Evolutionary conservation across 164 flowering plant species (phyloP).

Genomic region (Cinnamomum micranthum): DNA sequence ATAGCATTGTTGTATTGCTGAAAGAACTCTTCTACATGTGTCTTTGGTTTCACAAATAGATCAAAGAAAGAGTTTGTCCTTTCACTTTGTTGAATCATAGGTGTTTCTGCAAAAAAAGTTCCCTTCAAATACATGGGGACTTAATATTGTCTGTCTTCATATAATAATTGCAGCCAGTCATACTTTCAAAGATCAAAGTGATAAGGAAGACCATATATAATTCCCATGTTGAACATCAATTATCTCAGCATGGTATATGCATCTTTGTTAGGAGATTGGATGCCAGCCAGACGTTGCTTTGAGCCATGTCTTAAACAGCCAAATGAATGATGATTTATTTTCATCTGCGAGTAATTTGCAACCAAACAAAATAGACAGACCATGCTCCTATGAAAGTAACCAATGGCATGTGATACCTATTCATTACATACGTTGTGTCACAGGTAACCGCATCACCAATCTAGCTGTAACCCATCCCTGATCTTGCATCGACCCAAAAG

Average conservation of each 20-base stretch:
- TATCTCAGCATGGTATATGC: slow-evolving; percentile 12
- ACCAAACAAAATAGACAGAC: slow-evolving; percentile 33
- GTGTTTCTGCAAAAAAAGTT: slow-evolving; percentile 42
- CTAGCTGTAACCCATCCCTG: neutral
- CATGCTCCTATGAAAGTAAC: slow-evolving; percentile 42
- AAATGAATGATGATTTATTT: slow-evolving; percentile 45
- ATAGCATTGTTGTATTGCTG: slow-evolving; percentile 35
- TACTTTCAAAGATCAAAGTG: slow-evolving; percentile 24
- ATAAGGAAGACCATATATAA: too few species aligned
- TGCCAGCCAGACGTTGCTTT: slow-evolving; percentile 32
- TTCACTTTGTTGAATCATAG: slow-evolving; percentile 27
- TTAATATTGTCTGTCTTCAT: slow-evolving; percentile 35
- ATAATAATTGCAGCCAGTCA: slow-evolving; percentile 43
- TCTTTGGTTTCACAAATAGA: slow-evolving; percentile 25
- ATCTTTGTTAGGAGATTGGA: slow-evolving; percentile 61
- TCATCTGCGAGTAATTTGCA: slow-evolving; percentile 38
- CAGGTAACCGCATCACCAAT: slow-evolving; percentile 4
- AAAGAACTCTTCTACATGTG: slow-evolving; percentile 29
- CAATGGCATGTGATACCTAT: slow-evolving; percentile 6
- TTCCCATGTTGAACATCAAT: too few species aligned
- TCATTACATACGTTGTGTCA: too few species aligned
- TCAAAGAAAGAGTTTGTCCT: slow-evolving; percentile 40
- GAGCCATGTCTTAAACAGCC: slow-evolving; percentile 67
- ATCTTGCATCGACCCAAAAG: slow-evolving; percentile 3
- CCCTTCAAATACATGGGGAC: slow-evolving; percentile 35